Evolutionary conservation across 345 rosid genomes (phyloP).

Genomic region (Eucalyptus caleyi): DNA sequence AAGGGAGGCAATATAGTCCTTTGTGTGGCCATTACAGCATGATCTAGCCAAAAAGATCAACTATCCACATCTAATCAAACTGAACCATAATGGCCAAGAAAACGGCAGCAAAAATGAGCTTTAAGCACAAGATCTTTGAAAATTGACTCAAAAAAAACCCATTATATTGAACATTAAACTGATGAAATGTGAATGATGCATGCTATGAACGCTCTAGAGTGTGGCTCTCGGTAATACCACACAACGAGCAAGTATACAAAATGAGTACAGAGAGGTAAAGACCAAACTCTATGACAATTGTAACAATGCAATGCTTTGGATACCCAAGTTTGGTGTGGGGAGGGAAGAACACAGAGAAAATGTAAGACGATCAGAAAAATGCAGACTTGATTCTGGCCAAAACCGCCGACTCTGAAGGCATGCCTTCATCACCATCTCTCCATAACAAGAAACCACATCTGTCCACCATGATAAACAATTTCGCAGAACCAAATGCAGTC

Average conservation of each 20-base stretch:
- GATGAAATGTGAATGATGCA: conserved; percentile 11
- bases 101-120: not conserved
- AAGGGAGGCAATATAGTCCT: not conserved
- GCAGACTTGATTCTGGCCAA: not conserved
- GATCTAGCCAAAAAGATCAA: not conserved
- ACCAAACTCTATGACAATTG: conserved; percentile 12
- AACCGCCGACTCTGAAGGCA: not conserved
- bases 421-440: not conserved
- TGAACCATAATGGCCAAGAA: not conserved
- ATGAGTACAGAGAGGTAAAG: conserved; percentile 5
- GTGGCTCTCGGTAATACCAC: conserved; percentile 10
- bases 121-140: not conserved
- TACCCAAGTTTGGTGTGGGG: conserved; percentile 1
- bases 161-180: not conserved
- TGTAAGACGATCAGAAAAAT: not conserved
- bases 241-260: conserved; percentile 16
- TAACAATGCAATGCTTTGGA: conserved; percentile 11
- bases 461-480: not conserved
- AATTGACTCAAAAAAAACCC: not conserved
- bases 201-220: conserved; percentile 15
- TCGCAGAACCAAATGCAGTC: not conserved
- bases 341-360: not conserved
- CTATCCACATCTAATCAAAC: not conserved
- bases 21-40: not conserved
- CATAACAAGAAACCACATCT: not conserved